Percentiles rank a stretch among this genome's conserved stretches.
phyloP scores from a whole-genome alignment of 768 basidiomycete species.

The Suillus subaureus region DNA sequence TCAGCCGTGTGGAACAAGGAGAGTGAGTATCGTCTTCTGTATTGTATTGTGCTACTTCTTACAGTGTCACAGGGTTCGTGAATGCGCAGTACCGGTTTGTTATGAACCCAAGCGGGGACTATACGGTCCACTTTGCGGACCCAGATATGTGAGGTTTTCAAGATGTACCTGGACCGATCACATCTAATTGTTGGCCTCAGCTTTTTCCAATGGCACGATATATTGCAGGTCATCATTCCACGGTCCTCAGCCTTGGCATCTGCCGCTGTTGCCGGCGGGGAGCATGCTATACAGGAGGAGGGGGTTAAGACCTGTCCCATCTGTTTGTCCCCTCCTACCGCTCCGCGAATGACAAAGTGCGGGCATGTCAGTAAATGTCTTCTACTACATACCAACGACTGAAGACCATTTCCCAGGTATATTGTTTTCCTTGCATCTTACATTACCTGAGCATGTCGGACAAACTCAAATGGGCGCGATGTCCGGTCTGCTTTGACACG shows the following conservation, averaged over 20 bases:
- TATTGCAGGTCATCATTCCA: constrained; percentile 92
- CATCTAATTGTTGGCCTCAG: constrained; percentile 40
- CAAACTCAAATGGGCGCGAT: constrained; percentile 83
- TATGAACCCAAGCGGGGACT: constrained; percentile 89
- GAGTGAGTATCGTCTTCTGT: constrained; percentile 57
- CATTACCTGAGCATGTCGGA: constrained; percentile 87
- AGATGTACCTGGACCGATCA: constrained; percentile 8
- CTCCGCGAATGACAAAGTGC: constrained; percentile 94
- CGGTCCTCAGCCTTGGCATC: constrained; percentile 75
- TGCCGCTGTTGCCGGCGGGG: constrained; percentile 51
- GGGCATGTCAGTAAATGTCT: constrained; percentile 77
- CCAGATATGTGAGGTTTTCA: constrained; percentile 82
- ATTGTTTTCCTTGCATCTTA: constrained; percentile 92
- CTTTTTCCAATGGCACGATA: constrained; percentile 95
- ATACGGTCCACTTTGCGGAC: constrained; percentile 95
- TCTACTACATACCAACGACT: constrained; percentile 12
- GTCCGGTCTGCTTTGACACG: constrained; percentile 96
- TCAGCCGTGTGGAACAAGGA: constrained; percentile 87
- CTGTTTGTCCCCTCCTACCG: constrained; percentile 87
- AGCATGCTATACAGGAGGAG: constrained; percentile 48
- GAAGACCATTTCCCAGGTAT: constrained; percentile 58
- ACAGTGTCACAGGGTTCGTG: constrained; percentile 68
- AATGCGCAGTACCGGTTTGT: constrained; percentile 97
- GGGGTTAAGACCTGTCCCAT: constrained; percentile 87
- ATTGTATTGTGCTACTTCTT: constrained; percentile 18